Evolutionary conservation across 257 asterid species (phyloP).

Genomic region (Leptodermis oblonga): DNA sequence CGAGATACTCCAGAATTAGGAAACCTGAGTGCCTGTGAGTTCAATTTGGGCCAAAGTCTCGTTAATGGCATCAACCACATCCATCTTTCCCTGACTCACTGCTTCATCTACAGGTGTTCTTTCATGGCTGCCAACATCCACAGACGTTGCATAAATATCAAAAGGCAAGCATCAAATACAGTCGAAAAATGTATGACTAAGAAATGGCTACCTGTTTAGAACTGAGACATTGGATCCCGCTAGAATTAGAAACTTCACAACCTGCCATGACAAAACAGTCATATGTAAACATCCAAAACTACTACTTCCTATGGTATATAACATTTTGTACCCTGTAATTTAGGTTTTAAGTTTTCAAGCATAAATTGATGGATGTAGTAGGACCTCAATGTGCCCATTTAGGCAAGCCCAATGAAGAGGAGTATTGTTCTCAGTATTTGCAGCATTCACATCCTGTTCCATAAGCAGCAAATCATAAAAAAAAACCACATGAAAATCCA

Average conservation of each 20-base stretch:
- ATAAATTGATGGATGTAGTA: background rate
- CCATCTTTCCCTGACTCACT: constrained; percentile 54
- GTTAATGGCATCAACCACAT: constrained; percentile 63
- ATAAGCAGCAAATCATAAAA: constrained; percentile 15
- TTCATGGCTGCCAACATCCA: constrained; percentile 60
- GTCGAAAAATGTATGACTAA: background rate
- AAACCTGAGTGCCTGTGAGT: constrained; percentile 38
- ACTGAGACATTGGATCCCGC: constrained; percentile 70
- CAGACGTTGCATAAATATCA: background rate
- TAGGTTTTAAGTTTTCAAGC: background rate
- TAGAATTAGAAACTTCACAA: constrained; percentile 63
- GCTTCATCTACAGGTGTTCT: constrained; percentile 93
- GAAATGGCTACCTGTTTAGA: constrained; percentile 56
- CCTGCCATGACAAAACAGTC: constrained; percentile 31
- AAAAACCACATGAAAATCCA: background rate
- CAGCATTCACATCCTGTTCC: constrained; percentile 78
- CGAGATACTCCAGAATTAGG: background rate
- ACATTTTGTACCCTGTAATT: too few species aligned
- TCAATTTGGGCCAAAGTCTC: constrained; percentile 68
- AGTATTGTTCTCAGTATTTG: constrained; percentile 69
- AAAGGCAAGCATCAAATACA: background rate
- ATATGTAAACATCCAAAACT: background rate
- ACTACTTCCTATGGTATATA: background rate
- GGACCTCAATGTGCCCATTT: constrained; percentile 83
- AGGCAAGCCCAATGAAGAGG: constrained; percentile 98